Conservation (phyloP, 306 rosid genomes). For the Prunus kanzakura region DNA sequence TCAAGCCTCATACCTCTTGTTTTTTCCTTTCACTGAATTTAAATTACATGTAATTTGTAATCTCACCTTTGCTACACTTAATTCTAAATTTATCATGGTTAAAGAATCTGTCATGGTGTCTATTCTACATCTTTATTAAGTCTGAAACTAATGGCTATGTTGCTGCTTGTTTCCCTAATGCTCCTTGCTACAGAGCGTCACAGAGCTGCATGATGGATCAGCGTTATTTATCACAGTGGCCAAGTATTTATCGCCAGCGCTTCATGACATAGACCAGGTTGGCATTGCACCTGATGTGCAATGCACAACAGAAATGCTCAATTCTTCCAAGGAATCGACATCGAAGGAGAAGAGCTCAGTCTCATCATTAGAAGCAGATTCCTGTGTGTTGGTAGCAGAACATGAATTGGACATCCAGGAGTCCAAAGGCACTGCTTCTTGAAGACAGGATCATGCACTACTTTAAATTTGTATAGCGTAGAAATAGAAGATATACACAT, state of each 20-base stretch:
- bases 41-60: not conserved
- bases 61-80: not conserved
- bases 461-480: not conserved
- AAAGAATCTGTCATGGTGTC: constrained; percentile 2
- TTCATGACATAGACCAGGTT: constrained; percentile 91
- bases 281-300: constrained; percentile 89
- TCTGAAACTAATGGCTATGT: not conserved
- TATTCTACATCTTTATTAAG: not conserved
- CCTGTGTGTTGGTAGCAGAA: constrained; percentile 91
- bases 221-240: constrained; percentile 93
- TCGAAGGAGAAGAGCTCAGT: constrained; percentile 44
- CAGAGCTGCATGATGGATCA: constrained; percentile 91
- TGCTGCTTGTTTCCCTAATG: not conserved
- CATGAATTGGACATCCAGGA: constrained; percentile 76
- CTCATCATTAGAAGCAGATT: constrained; percentile 80
- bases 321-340: constrained; percentile 39
- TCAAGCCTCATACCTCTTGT: not conserved
- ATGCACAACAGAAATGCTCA: constrained; percentile 85
- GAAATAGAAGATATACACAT: constrained; percentile 30
- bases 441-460: constrained; percentile 20
- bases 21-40: not conserved
- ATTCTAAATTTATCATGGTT: not conserved
- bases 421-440: constrained; percentile 83
- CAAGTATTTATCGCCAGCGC: constrained; percentile 85
- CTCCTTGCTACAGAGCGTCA: constrained; percentile 64